These are phyloP conservation scores for Ramularia collo-cygni DNA, from an alignment of 2,329 filamentous ascomycete genomes.

Conservation along the genomic window DNA sequence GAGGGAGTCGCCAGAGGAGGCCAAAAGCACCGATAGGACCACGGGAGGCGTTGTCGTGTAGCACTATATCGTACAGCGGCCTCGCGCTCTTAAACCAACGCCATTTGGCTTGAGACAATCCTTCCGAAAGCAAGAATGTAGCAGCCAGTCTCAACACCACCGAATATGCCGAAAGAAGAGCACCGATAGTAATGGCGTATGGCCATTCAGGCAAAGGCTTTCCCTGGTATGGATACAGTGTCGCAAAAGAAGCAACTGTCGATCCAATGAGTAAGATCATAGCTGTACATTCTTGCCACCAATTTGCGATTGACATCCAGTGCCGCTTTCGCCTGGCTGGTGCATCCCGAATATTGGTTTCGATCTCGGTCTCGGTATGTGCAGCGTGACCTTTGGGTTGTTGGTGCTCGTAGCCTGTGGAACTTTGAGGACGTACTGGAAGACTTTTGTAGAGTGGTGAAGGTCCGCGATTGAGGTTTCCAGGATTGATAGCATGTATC, in stretches of 20 bases:
- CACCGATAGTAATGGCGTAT: conserved; percentile 7
- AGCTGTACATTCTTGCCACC: conserved; percentile 6
- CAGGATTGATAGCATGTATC: too few relatives aligned
- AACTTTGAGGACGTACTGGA: too few relatives aligned
- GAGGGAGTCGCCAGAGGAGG: neutral
- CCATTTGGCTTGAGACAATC: conserved; percentile 9
- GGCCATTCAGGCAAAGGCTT: conserved; percentile 9
- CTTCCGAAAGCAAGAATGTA: conserved; percentile 4
- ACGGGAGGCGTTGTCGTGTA: conserved; percentile 8
- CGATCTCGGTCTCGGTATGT: too few relatives aligned
- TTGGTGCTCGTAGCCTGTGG: too few relatives aligned
- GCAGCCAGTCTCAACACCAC: conserved; percentile 8
- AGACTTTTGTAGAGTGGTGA: too few relatives aligned
- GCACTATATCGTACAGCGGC: conserved; percentile 6
- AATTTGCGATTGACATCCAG: neutral
- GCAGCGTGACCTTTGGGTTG: too few relatives aligned
- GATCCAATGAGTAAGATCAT: neutral
- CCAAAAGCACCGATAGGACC: conserved; percentile 5
- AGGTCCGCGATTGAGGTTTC: too few relatives aligned
- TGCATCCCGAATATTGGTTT: too few relatives aligned
- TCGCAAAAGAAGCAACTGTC: conserved; percentile 5
- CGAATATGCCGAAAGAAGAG: conserved; percentile 8
- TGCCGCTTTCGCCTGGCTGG: too few relatives aligned
- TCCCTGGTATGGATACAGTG: conserved; percentile 9
- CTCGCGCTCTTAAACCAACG: conserved; percentile 5